These are phyloP conservation scores for Blepharisma stoltei DNA, from an alignment of 73 alveolate species.

Conservation along the genomic window DNA sequence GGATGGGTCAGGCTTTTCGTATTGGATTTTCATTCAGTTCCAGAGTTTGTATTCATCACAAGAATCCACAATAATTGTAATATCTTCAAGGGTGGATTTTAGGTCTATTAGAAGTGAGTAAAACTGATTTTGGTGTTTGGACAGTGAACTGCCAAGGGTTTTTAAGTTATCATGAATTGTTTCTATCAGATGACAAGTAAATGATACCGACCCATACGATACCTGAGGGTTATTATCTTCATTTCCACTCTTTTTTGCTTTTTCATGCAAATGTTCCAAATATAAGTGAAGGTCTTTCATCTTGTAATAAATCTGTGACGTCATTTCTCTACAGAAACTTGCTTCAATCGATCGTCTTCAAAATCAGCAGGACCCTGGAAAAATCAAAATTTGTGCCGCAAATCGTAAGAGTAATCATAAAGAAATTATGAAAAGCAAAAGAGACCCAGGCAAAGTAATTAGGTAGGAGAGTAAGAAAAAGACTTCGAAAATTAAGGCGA, in stretches of 20 bases:
- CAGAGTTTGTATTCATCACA: neutral
- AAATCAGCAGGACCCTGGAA: conserved; percentile 22
- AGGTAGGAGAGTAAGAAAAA: conserved; percentile 17
- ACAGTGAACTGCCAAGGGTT: too few species aligned
- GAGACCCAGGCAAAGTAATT: neutral
- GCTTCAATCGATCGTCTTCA: conserved; percentile 22
- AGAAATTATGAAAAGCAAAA: neutral
- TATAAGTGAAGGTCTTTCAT: neutral
- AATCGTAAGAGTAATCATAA: conserved; percentile 25
- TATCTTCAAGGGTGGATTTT: neutral
- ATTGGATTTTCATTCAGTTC: neutral
- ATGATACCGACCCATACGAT: neutral
- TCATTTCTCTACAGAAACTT: conserved; percentile 4
- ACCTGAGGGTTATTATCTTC: neutral
- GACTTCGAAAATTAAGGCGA: neutral
- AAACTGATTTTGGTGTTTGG: too few species aligned
- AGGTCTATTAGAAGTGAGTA: neutral
- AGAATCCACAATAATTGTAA: neutral
- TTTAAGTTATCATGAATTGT: neutral
- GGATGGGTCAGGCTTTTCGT: neutral
- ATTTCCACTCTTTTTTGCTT: neutral
- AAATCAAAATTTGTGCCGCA: conserved; percentile 30
- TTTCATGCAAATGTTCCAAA: neutral
- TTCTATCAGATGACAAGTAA: neutral
- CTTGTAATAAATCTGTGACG: neutral